A percentile compares a stretch with the other conserved stretches of the same genome.
phyloP scores from a whole-genome alignment of 306 rosid genomes.

The Cucurbita moschata region DNA sequence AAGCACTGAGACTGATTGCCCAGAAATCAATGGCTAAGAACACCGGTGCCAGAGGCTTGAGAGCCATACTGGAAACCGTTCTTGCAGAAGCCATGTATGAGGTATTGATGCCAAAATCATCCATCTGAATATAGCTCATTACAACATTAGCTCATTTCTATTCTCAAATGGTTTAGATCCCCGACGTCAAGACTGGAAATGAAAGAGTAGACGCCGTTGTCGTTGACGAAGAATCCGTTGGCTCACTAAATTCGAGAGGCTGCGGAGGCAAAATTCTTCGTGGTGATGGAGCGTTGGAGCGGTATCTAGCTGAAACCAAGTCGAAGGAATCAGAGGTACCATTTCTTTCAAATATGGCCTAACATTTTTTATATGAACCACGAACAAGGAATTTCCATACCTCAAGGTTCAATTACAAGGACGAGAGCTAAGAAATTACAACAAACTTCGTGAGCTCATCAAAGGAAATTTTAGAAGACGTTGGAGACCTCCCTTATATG shows the following conservation, averaged over 20 bases:
- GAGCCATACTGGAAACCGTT: slow-evolving; percentile 68
- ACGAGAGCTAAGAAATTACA: too few relatives aligned
- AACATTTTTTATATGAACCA: background rate
- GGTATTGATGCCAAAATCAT: slow-evolving; percentile 23
- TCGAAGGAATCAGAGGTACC: slow-evolving; percentile 44
- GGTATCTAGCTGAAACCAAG: slow-evolving; percentile 33
- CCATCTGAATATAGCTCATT: background rate
- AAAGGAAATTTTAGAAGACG: too few relatives aligned
- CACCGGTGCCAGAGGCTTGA: slow-evolving; percentile 92
- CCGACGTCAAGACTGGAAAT: slow-evolving; percentile 61
- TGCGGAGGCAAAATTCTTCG: slow-evolving; percentile 74
- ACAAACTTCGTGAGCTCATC: too few relatives aligned
- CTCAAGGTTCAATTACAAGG: too few relatives aligned
- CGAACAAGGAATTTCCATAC: too few relatives aligned
- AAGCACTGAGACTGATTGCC: slow-evolving; percentile 63
- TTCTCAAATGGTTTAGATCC: slow-evolving; percentile 40
- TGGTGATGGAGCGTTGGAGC: slow-evolving; percentile 64
- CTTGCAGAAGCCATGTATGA: slow-evolving; percentile 91
- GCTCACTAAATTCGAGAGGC: slow-evolving; percentile 36
- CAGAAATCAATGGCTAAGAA: slow-evolving; percentile 82
- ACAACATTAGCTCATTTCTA: background rate
- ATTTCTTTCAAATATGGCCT: background rate
- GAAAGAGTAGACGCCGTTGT: slow-evolving; percentile 77
- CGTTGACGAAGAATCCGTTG: slow-evolving; percentile 67
- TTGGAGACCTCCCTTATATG: too few relatives aligned